Base-by-base conservation (phyloP, 1,139 yeast species). In the Yamadazyma triangularis region DNA sequence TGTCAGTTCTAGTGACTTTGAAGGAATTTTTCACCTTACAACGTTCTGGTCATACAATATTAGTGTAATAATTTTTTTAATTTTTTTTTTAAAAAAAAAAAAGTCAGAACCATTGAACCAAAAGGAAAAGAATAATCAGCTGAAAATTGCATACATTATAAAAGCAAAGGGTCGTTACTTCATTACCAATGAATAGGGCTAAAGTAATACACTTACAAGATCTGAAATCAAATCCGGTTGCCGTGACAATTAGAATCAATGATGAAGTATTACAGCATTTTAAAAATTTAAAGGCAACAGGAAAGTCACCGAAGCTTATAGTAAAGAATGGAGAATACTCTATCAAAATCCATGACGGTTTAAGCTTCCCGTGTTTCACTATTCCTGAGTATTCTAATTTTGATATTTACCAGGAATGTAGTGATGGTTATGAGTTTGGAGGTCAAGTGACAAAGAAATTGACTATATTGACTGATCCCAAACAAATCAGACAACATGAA, bases 361-460 rank as follows among this genome's bases (percentile, higher is more conserved):
- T 50, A 29, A 61, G 55, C 40, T 63, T 51, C 34, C 68, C 70
- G 4, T 65, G 70, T 39, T 38, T 52, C 13, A 49, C 48, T 27
- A 45, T 57, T 15, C 63, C 63, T 5, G 73, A 65, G 36, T 58
- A 53, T 33, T 56, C 60, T 33, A 60, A 60, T 32, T 56, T 63
- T 19, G 67, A 63, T 36, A 42, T 65, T 9, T 65, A 63, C 45
- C 14, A 15, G 8, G 24, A n/a, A 2, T 44, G 57, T 14, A 28
- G 27, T 19, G 25, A 26, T 5, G 15, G 26, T 3, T 36, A 30
- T 22, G 37, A 38, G 20, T 59, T 51, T 40, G 40, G 52, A 23
- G 73, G 72, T 11, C 44, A 64, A 26, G 56, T 64, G 25, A 38
- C 51, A 25, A 52, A 53, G 32, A 56, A 60, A 32, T 50, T 65